These are phyloP conservation scores for Geotrichum phurueaensis DNA, from an alignment of 1,139 yeast genomes.

Conservation along the genomic window DNA sequence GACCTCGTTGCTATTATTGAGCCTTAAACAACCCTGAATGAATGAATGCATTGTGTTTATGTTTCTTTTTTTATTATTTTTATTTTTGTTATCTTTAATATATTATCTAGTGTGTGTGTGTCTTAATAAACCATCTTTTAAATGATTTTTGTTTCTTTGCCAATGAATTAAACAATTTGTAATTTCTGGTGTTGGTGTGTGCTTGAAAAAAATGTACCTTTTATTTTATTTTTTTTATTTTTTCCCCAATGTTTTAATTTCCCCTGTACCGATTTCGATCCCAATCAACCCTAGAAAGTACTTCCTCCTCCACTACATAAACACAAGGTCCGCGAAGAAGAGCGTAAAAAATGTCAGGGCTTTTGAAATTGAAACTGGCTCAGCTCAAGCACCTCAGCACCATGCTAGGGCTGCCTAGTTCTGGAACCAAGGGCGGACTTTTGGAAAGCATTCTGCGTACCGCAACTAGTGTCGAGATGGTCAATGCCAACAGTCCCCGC, in stretches of 20 bases:
- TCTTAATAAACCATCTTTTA: not conserved
- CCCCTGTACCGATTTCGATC: no score
- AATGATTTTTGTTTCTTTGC: not conserved
- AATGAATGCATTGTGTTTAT: not conserved
- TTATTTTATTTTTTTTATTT: no score
- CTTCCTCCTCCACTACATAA: no score
- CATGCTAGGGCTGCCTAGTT: not conserved
- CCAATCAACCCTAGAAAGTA: no score
- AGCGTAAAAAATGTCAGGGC: not conserved
- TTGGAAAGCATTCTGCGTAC: not conserved
- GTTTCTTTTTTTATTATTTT: not conserved
- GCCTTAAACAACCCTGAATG: conserved; percentile 22
- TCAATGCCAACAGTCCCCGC: not conserved
- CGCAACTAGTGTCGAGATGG: not conserved
- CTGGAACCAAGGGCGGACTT: not conserved
- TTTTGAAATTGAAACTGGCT: conserved; percentile 2
- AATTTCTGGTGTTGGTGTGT: not conserved
- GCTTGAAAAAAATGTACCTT: not conserved
- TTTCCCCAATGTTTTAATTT: no score
- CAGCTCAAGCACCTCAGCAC: conserved; percentile 6
- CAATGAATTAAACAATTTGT: not conserved
- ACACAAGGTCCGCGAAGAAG: not conserved
- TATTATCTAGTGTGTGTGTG: not conserved
- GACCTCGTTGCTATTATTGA: conserved; percentile 78
- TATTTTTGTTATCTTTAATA: not conserved